A percentile compares a stretch with the other conserved stretches of the same genome.
Evolutionary conservation across 345 rosid species (phyloP).

Genomic region (Durio zibethinus): DNA sequence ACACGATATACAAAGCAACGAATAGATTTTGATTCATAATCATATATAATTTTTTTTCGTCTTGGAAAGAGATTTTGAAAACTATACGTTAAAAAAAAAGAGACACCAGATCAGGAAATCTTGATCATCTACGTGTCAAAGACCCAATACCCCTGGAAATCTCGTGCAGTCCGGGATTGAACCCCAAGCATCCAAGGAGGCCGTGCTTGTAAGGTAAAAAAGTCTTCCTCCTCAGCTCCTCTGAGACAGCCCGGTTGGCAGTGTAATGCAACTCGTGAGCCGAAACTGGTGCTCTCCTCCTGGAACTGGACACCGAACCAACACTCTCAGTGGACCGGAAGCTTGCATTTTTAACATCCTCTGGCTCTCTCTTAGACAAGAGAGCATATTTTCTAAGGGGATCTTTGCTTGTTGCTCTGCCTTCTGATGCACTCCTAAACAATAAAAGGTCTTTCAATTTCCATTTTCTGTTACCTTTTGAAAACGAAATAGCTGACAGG

Average conservation of each 20-base stretch:
- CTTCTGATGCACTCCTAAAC: constrained; percentile 92
- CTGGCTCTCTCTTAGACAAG: constrained; percentile 46
- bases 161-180: constrained; percentile 61
- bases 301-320: constrained; percentile 43
- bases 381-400: constrained; percentile 43
- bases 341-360: constrained; percentile 49
- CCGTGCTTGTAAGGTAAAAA: constrained; percentile 90
- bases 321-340: constrained; percentile 64
- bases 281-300: constrained; percentile 45
- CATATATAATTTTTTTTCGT: not conserved
- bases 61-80: not conserved
- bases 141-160: constrained; percentile 70
- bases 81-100: not conserved
- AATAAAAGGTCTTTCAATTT: constrained; percentile 69
- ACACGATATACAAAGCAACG: constrained; percentile 16
- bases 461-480: constrained; percentile 67
- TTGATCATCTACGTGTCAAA: constrained; percentile 52
- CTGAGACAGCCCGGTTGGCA: constrained; percentile 75
- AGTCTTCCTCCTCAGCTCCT: constrained; percentile 88
- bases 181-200: constrained; percentile 83
- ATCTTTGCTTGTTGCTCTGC: constrained; percentile 57
- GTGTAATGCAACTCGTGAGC: constrained; percentile 91
- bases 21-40: not conserved
- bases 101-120: constrained; percentile 17
- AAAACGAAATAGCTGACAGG: constrained; percentile 61